Base-by-base conservation (phyloP, 306 rosid genomes). In the Leucaena leucocephala region DNA sequence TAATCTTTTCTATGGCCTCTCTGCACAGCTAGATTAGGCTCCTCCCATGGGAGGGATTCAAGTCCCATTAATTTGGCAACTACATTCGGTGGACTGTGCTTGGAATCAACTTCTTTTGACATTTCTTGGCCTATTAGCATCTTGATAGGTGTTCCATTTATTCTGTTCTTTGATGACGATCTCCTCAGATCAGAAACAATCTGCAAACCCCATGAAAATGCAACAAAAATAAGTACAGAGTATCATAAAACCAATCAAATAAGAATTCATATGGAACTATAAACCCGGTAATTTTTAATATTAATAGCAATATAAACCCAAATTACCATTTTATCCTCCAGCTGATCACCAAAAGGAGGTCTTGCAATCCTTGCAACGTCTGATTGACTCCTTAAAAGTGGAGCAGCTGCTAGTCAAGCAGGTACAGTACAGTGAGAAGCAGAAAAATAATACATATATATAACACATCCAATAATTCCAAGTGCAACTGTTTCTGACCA, bases 31-130 rank as follows among this genome's bases (percentile, higher is more conserved):
- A 33, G 67, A 82, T 81, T 87, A 45, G 88, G 72, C 76, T 86
- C 89, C 78, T 84, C 83, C 43, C 68, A 66, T 63, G 96, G 94
- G 59, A 90, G 82, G 80, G 90, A 54, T 64, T 96, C 99, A 80
- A 96, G 94, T 77, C 98, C 99, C 99, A 93, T 96, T 84, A 93
- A 84, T 85, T 91, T 91, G 77, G 99, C 99, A 79, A 96, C 97
- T 59, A 91, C 86, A 77, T 93, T 96, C 50, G 98, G 86, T 38
- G 92, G 88, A 42, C 82, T 83, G 65, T 80, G 86, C 81, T 76
- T 93, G 68, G 86, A 86, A 57, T 83, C 86, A 43, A 83, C 78
- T 78, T 87, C 94, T 90, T 88, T 93, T 17, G 90, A 87, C 97
- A 96, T 93, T 81, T 96, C 97, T 84, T 79, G 91, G 84, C 85